Evolutionary conservation across 257 asterid species (phyloP), one percentile per base, ranked within the genome.

Genomic region (Perilla frutescens): DNA sequence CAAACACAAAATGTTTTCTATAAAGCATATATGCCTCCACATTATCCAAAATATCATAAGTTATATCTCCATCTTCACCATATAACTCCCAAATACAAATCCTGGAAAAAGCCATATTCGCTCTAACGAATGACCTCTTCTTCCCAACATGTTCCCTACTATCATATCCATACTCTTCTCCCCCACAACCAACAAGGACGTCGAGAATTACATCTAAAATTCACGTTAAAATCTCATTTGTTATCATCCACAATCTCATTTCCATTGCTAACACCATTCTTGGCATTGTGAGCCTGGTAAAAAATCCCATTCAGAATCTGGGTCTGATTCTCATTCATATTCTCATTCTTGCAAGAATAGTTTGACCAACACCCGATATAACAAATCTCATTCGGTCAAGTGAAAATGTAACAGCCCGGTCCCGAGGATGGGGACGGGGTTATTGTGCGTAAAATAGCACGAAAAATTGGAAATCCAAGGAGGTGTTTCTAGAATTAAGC

Each of bases 321-420:
- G 2, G 63, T 47, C 59, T 12, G 70, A 44, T 48, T 50, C 3
- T 40, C 45, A 40, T n/a, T n/a, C n/a, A n/a, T n/a, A n/a, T 34
- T 34, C 37, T 3, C 37, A 57, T 49, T 79, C 8, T 82, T 73
- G 8, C 36, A 51, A n/a, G n/a, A n/a, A n/a, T n/a, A n/a, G 40
- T 68, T 78, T 10, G 83, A 73, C 93, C 89, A 87, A 14, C 69
- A 72, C 0, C 90, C 93, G 39, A 87, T 80, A 53, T 87, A 87
- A 70, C 90, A 87, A 60, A 90, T 85, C 62, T 89, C 93, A 47
- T 87, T 89, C n/a, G 86, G 84, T 89, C 90, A 87, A 4, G 90
- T 85, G 79, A 85, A 87, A 43, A 85, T 86, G n/a, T n/a, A n/a
- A n/a, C n/a, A n/a, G n/a, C n/a, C n/a, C n/a, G n/a, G n/a, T n/a